Evolutionary conservation across 2,329 filamentous ascomycete genomes (phyloP).

Genomic region (Leptographium wingfieldii): DNA sequence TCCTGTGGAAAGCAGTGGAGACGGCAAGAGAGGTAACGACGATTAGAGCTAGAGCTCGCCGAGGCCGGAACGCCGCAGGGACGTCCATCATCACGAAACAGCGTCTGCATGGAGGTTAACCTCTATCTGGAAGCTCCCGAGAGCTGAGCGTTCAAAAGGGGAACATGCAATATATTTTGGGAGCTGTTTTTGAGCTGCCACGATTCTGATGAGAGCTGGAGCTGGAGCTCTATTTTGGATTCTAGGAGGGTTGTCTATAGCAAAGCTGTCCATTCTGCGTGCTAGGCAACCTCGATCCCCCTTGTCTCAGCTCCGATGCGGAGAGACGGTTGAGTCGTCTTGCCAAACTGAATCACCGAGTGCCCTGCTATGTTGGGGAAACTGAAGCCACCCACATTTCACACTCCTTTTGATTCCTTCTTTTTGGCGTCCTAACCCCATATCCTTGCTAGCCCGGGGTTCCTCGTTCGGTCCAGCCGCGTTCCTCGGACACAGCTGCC

Average conservation of each 20-base stretch:
- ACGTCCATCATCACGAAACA: background rate
- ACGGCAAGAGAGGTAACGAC: background rate
- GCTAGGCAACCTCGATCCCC: no score
- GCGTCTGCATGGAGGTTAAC: background rate
- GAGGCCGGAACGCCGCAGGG: slow-evolving; percentile 1
- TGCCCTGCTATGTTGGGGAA: background rate
- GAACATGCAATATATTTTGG: background rate
- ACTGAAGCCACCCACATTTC: background rate
- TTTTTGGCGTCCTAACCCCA: background rate
- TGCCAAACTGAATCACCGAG: background rate
- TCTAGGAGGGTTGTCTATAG: no score
- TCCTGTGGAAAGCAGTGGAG: background rate
- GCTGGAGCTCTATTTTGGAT: no score
- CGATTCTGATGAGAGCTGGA: no score
- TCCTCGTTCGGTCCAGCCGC: background rate
- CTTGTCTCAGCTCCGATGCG: background rate
- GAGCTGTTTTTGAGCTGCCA: background rate
- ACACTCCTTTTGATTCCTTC: background rate
- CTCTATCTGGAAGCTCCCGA: no score
- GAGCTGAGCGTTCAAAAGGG: background rate
- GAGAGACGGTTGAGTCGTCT: background rate
- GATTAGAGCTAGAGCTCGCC: background rate
- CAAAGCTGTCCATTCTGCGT: no score
- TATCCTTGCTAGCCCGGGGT: background rate
- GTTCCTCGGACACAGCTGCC: background rate